Conservation (phyloP, 345 rosid species). For the Citrus medica region DNA sequence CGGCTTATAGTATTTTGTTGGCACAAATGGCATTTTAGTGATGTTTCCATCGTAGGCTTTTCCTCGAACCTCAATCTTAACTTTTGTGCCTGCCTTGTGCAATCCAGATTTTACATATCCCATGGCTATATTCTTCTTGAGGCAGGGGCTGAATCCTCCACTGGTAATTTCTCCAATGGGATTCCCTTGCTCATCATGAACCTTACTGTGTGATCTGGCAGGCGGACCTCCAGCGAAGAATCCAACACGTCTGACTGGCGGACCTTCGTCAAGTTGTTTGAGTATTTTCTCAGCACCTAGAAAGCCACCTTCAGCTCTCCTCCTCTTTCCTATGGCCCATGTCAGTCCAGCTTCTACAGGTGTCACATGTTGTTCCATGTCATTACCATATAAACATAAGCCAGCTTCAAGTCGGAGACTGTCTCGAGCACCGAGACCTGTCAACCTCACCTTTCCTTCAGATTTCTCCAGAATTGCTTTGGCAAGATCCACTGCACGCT, state of each 20-base stretch:
- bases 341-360: conserved; percentile 95
- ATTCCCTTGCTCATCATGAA: conserved; percentile 69
- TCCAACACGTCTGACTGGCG: conserved; percentile 83
- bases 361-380: conserved; percentile 89
- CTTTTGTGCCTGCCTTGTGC: conserved; percentile 83
- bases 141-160: conserved; percentile 95
- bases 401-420: conserved; percentile 97
- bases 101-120: conserved; percentile 91
- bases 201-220: conserved; percentile 89
- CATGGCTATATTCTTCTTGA: conserved; percentile 97
- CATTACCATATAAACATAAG: conserved; percentile 84
- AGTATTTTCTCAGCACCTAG: conserved; percentile 89
- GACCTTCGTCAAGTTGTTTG: conserved; percentile 84
- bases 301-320: conserved; percentile 95
- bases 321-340: conserved; percentile 98
- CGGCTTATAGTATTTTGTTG: conserved; percentile 85
- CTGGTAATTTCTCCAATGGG: conserved; percentile 92
- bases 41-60: conserved; percentile 78
- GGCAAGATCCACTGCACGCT: conserved; percentile 76
- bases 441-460: conserved; percentile 83
- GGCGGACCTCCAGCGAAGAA: conserved; percentile 87
- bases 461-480: conserved; percentile 94
- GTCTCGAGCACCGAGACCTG: conserved; percentile 95
- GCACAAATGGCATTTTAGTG: conserved; percentile 85
- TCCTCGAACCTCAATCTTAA: conserved; percentile 76